Base-by-base conservation (phyloP, 495 filamentous ascomycete genomes). In the Viridothelium virens region DNA sequence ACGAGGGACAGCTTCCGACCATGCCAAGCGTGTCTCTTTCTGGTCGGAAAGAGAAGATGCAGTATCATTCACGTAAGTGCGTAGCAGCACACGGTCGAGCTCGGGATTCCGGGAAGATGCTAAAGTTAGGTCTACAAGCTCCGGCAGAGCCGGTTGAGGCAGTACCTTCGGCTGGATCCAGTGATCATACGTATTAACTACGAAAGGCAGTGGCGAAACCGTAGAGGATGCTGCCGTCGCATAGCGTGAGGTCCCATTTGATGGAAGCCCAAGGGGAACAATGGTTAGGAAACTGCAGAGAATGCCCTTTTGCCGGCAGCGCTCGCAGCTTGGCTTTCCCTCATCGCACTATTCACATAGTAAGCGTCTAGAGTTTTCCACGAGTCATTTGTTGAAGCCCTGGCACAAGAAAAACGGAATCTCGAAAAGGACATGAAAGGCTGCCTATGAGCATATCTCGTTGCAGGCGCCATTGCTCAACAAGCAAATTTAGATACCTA, bases 1-100 rank as follows among this genome's bases (percentile, higher is more conserved):
- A 31, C 69, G 65, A 46, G 67, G 71, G 14, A 73, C 39, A 47
- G 14, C 59, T 16, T 36, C 18, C 9, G 65, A 66, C 71, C 71
- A 73, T 31, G 65, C 69, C 33, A 36, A 36, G 39, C 69, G 68
- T 9, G 48, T 65, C 2, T 65, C 65, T 59, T 38, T 70, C 56
- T 33, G 59, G 61, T 33, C 67, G 62, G 11, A 73, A 56, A 11
- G 67, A 67, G 38, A 66, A 33, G 46, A 38, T 38, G 34, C 69
- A 67, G n/a, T 48, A 44, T 70, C 67, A 41, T 67, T 14, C 1
- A 70, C 39, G n/a, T 69, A 56, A 6, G 65, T 56, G 3, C 61
- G 34, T 1, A 70, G 59, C 2, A 41, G 38, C 9, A 61, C 36
- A 2, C 66, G 66, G 36, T 59, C 53, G 6, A 59, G 25, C 53